Conservation (phyloP, 441 rosid species). For the Viola pubescens region DNA sequence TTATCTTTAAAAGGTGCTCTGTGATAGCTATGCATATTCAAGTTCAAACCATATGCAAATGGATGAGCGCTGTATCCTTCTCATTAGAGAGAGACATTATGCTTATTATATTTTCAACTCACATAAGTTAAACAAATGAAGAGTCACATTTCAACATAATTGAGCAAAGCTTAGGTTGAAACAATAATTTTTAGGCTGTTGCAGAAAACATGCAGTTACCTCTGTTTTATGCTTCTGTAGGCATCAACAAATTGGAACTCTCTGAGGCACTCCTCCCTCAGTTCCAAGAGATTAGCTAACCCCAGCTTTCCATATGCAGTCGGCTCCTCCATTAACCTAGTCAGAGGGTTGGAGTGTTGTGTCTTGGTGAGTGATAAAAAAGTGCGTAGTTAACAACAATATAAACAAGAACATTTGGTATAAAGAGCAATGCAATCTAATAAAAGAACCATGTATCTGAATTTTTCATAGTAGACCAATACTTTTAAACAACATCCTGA, state of each 20-base stretch:
- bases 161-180: background rate
- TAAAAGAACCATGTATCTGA: no score
- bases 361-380: conserved; percentile 6
- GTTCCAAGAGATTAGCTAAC: conserved; percentile 92
- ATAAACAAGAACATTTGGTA: background rate
- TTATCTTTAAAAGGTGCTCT: no score
- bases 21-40: no score
- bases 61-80: no score
- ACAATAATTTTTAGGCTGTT: background rate
- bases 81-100: background rate
- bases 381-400: background rate
- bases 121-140: background rate
- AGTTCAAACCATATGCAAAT: no score
- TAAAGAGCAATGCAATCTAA: background rate
- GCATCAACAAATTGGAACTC: conserved; percentile 96
- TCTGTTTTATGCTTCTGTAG: conserved; percentile 93
- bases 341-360: conserved; percentile 6
- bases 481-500: no score
- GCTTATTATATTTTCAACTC: background rate
- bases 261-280: conserved; percentile 96
- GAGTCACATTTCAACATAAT: background rate
- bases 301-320: conserved; percentile 98
- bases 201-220: conserved; percentile 35
- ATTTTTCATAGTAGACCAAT: no score
- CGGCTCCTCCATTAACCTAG: conserved; percentile 96